Evolutionary conservation across 2,329 filamentous ascomycete species (phyloP), one percentile per base, ranked within the genome.

Genomic region (Apiospora phragmitis): DNA sequence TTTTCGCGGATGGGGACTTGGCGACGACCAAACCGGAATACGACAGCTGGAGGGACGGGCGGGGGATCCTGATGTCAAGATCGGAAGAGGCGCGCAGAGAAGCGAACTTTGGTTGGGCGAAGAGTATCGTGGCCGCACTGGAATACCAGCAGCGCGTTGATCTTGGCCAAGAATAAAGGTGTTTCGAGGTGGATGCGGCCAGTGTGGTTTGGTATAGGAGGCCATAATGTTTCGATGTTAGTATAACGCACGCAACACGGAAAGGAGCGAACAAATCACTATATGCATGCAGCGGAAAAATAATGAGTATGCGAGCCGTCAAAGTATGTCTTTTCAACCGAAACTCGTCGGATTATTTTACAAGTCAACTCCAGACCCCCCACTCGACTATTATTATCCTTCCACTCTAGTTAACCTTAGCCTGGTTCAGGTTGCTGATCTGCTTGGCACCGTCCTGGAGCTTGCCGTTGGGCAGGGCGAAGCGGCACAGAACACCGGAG

Each of bases 401-500:
- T 45, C 65, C 65, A 43, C 55, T 70, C n/a, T 68, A 70, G 55
- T 70, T 70, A 65, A 70, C 69, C 51, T 65, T 65, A 26, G 69
- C 69, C 69, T 70, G 66, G 32, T 41, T 70, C 66, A 70, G 29
- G 66, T 35, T 70, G 51, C n/a, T 35, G 38, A 70, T 70, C 18
- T 42, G 55, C 26, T 65, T 43, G 32, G 69, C 69, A 18, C 69
- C 69, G 11, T 70, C 69, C 32, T 67, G 67, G 51, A 70, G 21
- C 69, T 70, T 59, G 65, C 65, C 65, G 43, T 70, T 70, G 42
- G 59, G 45, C 32, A 68, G 49, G 26, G 51, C 65, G 32, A 62
- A 62, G 32, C 72, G 72, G 66, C 72, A 73, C 29, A 73, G 68
- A 21, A 62, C 67, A 55, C 71, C 71, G 67, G 71, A 71, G 49